Percentiles rank a stretch among this genome's conserved stretches.
Conservation (phyloP, 2,329 filamentous ascomycete genomes). For the Penicillium oxalicum region DNA sequence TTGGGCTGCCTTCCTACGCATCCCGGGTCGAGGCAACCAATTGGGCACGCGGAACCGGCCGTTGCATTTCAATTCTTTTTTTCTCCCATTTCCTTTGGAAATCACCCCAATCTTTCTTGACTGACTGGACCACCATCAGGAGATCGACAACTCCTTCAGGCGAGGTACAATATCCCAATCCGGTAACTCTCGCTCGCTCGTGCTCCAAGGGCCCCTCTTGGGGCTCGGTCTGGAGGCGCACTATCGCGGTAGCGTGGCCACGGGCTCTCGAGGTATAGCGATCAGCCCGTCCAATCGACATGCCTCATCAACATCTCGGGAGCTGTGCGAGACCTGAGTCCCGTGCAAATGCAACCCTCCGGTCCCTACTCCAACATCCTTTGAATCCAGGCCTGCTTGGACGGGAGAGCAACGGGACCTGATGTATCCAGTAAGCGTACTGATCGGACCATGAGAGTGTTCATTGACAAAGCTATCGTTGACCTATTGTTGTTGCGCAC, state of each 20-base stretch:
- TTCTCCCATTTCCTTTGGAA: not conserved
- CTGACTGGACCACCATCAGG: not conserved
- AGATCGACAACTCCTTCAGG: conserved; percentile 18
- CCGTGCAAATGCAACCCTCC: not conserved
- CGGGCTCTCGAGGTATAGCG: not conserved
- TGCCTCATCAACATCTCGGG: too few species aligned
- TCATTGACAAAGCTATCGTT: conserved; percentile 8
- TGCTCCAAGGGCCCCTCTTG: not conserved
- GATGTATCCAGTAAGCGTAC: conserved; percentile 10
- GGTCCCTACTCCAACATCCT: conserved; percentile 3
- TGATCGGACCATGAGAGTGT: conserved; percentile 8
- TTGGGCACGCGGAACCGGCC: not conserved
- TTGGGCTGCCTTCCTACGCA: not conserved
- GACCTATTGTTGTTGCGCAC: not conserved
- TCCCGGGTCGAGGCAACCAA: conserved; percentile 3
- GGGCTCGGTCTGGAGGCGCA: not conserved
- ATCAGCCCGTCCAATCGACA: conserved; percentile 6
- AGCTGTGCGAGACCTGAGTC: too few species aligned
- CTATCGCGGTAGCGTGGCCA: not conserved
- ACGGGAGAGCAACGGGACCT: not conserved
- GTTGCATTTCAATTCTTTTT: too few species aligned
- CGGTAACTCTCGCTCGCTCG: conserved; percentile 7
- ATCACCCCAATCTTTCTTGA: not conserved
- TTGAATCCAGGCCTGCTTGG: not conserved
- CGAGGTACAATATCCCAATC: conserved; percentile 13